Evolutionary conservation across 805 yeast species (phyloP).

Genomic region (Candida peoriensis): DNA sequence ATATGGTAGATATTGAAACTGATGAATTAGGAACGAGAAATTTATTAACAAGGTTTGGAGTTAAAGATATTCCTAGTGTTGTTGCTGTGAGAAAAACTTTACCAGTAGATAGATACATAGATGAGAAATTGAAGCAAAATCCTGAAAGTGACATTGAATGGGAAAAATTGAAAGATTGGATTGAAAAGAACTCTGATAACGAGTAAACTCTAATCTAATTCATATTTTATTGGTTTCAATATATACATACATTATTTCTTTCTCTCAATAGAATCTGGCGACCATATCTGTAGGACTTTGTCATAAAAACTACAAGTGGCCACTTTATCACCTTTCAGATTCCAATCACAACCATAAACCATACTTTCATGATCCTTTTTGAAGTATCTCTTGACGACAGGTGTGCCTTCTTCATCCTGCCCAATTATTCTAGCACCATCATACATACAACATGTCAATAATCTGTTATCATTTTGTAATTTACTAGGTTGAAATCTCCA

Average conservation of each 20-base stretch:
- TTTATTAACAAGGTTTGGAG: constrained; percentile 50
- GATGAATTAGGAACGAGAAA: constrained; percentile 63
- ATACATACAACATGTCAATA: constrained; percentile 90
- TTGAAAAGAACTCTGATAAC: constrained; percentile 36
- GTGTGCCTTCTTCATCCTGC: constrained; percentile 22
- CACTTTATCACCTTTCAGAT: constrained; percentile 38
- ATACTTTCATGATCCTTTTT: constrained; percentile 80
- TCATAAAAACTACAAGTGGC: constrained; percentile 94
- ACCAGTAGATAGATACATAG: constrained; percentile 39
- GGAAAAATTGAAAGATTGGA: constrained; percentile 37
- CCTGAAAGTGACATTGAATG: constrained; percentile 37
- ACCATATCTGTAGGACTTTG: constrained; percentile 75
- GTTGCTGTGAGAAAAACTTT: constrained; percentile 64
- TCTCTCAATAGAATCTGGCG: constrained; percentile 10
- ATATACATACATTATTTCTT: neutral
- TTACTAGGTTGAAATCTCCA: constrained; percentile 82
- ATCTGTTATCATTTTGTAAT: constrained; percentile 32
- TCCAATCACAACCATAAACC: constrained; percentile 96
- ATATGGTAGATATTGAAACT: constrained; percentile 66
- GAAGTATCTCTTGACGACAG: constrained; percentile 36
- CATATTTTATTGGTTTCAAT: neutral
- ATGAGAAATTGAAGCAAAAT: constrained; percentile 15
- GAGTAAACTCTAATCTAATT: constrained; percentile 3
- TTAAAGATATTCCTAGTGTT: constrained; percentile 56
- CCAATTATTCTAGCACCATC: constrained; percentile 78